phyloP scores from a whole-genome alignment of 2,329 filamentous ascomycete genomes.

The Aureobasidium uvarum region DNA sequence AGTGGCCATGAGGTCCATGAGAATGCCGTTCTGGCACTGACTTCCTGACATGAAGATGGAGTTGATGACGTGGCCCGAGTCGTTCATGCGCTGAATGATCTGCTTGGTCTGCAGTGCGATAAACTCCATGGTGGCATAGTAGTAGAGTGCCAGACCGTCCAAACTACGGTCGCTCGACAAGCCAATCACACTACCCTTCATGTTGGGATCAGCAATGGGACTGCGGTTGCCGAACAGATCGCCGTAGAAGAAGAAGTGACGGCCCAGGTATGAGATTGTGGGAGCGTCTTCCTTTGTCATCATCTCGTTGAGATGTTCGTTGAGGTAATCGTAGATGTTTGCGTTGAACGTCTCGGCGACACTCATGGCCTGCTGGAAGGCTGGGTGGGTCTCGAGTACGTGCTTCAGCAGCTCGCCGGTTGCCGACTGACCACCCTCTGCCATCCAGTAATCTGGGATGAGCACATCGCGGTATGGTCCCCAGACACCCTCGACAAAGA shows the following conservation, averaged over 20 bases:
- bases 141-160: conserved; percentile 84
- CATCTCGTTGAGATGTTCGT: conserved; percentile 78
- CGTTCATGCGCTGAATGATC: conserved; percentile 93
- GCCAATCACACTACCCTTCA: conserved; percentile 87
- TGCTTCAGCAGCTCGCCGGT: conserved; percentile 94
- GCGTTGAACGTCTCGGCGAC: conserved; percentile 77
- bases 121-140: conserved; percentile 97
- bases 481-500: conserved; percentile 96
- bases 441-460: conserved; percentile 91
- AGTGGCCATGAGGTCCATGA: conserved; percentile 89
- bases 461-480: conserved; percentile 94
- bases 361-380: conserved; percentile 75
- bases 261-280: conserved; percentile 77
- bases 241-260: conserved; percentile 98
- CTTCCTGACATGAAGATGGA: conserved; percentile 99
- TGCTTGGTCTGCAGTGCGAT: conserved; percentile 96
- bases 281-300: conserved; percentile 67
- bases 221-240: conserved; percentile 97
- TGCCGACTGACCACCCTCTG: conserved; percentile 93
- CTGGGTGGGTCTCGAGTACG: conserved; percentile 91
- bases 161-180: conserved; percentile 82
- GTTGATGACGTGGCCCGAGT: conserved; percentile 77
- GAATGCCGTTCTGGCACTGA: conserved; percentile 90
- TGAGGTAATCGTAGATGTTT: conserved; percentile 95
- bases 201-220: conserved; percentile 85